Base-by-base conservation (phyloP, 164 flowering plant genomes). In the Protea cynaroides region DNA sequence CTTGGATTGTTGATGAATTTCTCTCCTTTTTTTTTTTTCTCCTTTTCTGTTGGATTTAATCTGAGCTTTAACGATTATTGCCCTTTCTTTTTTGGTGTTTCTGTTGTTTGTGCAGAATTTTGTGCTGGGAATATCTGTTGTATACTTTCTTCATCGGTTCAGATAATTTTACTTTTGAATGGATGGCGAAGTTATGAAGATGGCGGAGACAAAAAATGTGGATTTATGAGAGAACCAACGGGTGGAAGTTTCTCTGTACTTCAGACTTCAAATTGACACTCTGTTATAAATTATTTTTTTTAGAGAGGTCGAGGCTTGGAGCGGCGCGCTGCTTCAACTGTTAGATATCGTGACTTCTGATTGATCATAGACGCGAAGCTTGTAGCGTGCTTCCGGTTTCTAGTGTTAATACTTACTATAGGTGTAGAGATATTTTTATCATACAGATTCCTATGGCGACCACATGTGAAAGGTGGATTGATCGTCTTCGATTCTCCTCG, bases 391-490 rank as follows among this genome's bases (percentile, higher is more conserved):
- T 63, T 40, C 25, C 36, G 25, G 12, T 21, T 17, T 18, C 9
- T 52, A 19, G 55, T 21, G 24, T 52, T 52, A 52, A 58, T n/a
- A 21, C 36, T 4, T 38, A 10, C 51, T 37, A 54, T 50, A 7
- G 59, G 38, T 59, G 40, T 11, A 37, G 61, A 23, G 55, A 51
- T 64, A 4, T 38, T 12, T 63, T 9, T 59, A 23, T 57, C 44
- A 36, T 46, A 66, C 65, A 58, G 25, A 60, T 43, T 62, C 29
- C 40, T 18, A 88, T 86, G 92, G 87, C 91, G 69, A 53, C 65
- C 65, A 65, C 86, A 50, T 72, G 69, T 63, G 92, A 82, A 69
- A 86, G 86, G 79, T 93, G 98, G 98, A 87, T 87, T 19, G 56
- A 53, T 53, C 9, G 56, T 19, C 25, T 53, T 8, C 56, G 21